phyloP scores from a whole-genome alignment of 164 flowering plant genomes.

The Chloranthus sessilifolius region DNA sequence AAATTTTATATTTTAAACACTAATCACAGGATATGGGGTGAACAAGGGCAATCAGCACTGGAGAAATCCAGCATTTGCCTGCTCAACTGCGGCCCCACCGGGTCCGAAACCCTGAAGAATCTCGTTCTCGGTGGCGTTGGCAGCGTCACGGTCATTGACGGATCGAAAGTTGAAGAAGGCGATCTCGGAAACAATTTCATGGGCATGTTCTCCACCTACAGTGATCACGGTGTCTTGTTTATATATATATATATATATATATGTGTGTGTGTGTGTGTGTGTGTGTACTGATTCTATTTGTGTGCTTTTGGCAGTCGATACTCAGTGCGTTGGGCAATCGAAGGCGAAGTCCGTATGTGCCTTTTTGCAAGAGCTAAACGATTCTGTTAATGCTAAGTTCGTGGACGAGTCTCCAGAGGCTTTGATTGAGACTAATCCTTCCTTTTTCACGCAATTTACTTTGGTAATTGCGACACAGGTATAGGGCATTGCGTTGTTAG shows the following conservation, averaged over 20 bases:
- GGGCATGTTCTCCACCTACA: constrained; percentile 34
- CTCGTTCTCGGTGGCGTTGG: constrained; percentile 98
- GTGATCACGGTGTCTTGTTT: too few species aligned
- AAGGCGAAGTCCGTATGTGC: constrained; percentile 93
- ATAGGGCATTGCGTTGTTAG: constrained; percentile 2
- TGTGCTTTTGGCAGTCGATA: constrained; percentile 60
- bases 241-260: too few species aligned
- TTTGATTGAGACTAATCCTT: constrained; percentile 70
- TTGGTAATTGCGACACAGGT: constrained; percentile 97
- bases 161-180: constrained; percentile 72
- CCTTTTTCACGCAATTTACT: constrained; percentile 86
- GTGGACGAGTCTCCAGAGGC: constrained; percentile 84
- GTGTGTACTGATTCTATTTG: constrained; percentile 4
- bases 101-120: constrained; percentile 92
- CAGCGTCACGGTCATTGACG: constrained; percentile 87
- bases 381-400: constrained; percentile 91
- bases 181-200: constrained; percentile 97
- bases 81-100: constrained; percentile 97
- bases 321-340: constrained; percentile 72
- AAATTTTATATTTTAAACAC: too few species aligned
- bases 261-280: too few species aligned
- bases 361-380: constrained; percentile 91
- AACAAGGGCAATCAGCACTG: constrained; percentile 90
- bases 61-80: constrained; percentile 90
- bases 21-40: constrained; percentile 92